Conservation (phyloP, 306 rosid genomes). For the Fragaria vesca region DNA sequence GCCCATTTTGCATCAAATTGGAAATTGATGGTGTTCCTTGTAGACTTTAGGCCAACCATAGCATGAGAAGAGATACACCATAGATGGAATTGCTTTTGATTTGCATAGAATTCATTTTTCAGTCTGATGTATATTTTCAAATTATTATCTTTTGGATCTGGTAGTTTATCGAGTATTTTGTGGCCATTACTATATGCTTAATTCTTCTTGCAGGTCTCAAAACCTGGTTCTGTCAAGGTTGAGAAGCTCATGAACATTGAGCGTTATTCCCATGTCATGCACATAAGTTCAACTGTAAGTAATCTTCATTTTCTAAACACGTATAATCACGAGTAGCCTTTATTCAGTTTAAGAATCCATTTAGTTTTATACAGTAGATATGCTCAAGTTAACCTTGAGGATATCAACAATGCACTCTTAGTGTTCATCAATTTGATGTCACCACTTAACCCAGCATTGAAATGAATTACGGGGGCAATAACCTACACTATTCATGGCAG, state of each 20-base stretch:
- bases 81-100: not conserved
- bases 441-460: not conserved
- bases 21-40: not conserved
- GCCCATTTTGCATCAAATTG: not conserved
- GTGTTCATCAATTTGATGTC: not conserved
- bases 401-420: not conserved
- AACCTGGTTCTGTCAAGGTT: slow-evolving; percentile 83
- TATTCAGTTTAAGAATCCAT: not conserved
- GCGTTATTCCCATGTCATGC: slow-evolving; percentile 99
- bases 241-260: slow-evolving; percentile 89
- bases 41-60: not conserved
- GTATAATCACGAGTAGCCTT: not conserved
- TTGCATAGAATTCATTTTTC: not conserved
- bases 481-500: slow-evolving; percentile 42
- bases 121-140: not conserved
- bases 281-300: slow-evolving; percentile 95
- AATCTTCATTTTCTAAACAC: slow-evolving; percentile 6
- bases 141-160: not conserved
- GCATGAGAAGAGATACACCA: not conserved
- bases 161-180: slow-evolving; percentile 14
- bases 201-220: slow-evolving; percentile 68
- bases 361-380: not conserved
- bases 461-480: slow-evolving; percentile 11
- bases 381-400: not conserved
- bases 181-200: slow-evolving; percentile 12